These are phyloP conservation scores for Suhomyces prunicola DNA, from an alignment of 805 yeast species.

Conservation along the genomic window DNA sequence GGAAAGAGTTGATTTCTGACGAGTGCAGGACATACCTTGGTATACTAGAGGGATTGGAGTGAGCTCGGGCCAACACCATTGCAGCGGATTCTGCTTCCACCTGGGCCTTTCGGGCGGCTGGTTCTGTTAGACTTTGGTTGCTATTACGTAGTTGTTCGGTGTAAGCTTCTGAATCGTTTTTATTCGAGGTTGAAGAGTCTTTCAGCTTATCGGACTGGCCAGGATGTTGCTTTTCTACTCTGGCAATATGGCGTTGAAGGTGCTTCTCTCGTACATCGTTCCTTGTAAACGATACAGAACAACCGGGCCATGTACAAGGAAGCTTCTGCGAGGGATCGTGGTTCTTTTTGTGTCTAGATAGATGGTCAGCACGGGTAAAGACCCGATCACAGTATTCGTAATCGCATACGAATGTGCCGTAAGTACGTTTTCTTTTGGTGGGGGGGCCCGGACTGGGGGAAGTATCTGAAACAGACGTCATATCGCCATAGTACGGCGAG, in stretches of 20 bases:
- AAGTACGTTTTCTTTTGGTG: constrained; percentile 16
- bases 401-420: constrained; percentile 14
- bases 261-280: constrained; percentile 10
- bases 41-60: background rate
- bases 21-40: background rate
- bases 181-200: background rate
- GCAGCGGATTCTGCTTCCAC: background rate
- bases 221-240: background rate
- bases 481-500: background rate
- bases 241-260: constrained; percentile 3
- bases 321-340: constrained; percentile 7
- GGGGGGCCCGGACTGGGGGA: background rate
- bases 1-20: background rate
- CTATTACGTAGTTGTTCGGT: background rate
- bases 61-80: background rate
- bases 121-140: background rate
- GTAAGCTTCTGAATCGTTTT: background rate
- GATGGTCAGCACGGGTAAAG: constrained; percentile 8
- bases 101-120: background rate
- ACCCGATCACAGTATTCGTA: constrained; percentile 2
- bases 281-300: constrained; percentile 4
- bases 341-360: constrained; percentile 8
- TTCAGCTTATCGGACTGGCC: background rate
- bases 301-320: constrained; percentile 8
- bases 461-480: background rate